Conservation (phyloP, 768 basidiomycete genomes). For the Lactarius hatsudake region DNA sequence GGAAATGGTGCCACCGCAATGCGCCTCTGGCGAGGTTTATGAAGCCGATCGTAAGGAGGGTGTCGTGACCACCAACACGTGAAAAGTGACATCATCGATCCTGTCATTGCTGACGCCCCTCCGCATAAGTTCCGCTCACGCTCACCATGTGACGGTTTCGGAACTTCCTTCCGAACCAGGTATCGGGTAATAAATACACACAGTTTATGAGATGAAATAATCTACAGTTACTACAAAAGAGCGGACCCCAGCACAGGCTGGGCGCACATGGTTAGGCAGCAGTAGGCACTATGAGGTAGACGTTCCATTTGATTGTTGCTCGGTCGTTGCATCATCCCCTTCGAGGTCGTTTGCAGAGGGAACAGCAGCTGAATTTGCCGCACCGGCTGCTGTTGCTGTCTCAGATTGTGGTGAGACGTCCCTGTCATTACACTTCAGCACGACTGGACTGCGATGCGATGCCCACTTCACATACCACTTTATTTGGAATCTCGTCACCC, state of each 20-base stretch:
- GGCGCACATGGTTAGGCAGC: background rate
- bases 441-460: slow-evolving; percentile 12
- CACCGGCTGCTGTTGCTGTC: slow-evolving; percentile 47
- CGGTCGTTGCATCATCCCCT: slow-evolving; percentile 30
- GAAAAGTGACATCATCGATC: slow-evolving; percentile 8
- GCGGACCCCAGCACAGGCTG: background rate
- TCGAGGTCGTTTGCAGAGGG: slow-evolving; percentile 70
- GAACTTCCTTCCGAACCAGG: background rate
- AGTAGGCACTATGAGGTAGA: slow-evolving; percentile 2
- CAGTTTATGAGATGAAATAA: background rate
- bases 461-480: slow-evolving; percentile 57
- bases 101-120: background rate
- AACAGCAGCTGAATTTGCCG: slow-evolving; percentile 68
- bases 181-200: background rate
- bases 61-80: slow-evolving; percentile 5
- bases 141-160: background rate
- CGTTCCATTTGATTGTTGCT: slow-evolving; percentile 21
- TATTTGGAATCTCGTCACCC: slow-evolving; percentile 91
- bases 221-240: background rate
- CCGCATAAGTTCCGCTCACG: background rate
- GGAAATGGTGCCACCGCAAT: background rate
- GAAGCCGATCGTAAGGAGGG: background rate
- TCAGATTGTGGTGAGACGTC: slow-evolving; percentile 43
- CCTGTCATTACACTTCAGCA: slow-evolving; percentile 11
- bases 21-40: slow-evolving; percentile 1